Base-by-base conservation (phyloP, 1,284 basidiomycete genomes). In the Fomitiporia mediterranea region DNA sequence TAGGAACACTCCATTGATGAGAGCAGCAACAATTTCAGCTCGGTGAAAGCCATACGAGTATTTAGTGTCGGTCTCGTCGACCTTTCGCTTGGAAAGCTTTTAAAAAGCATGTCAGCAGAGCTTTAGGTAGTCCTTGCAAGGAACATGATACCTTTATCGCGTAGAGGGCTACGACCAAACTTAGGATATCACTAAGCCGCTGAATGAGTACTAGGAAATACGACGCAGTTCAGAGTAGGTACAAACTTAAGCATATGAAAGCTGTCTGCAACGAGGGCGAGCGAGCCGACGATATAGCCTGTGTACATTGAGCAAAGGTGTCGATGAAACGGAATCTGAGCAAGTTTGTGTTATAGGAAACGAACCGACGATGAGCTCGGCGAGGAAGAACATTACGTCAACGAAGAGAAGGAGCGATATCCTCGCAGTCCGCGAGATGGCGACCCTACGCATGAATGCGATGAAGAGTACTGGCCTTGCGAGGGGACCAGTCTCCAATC, bases 41-140 rank as follows among this genome's bases (percentile, higher is more conserved):
- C 97, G 82, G 72, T 99, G 96, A 94, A 94, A 98, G 19, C 94
- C 94, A 67, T 96, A 97, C 1, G 91, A 91, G 70, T 94, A 95
- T 39, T 84, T 82, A 37, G 77, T 70, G 61, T 76, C 72, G 6
- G 57, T 53, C 35, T 61, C 57, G 28, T 52, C 35, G 11, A 53
- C 25, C 17, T 47, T 54, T 19, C 55, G 68, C 72, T 44, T 72
- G 25, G 85, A 80, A 51, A 89, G 75, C 86, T 86, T 58, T n/a
- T n/a, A n/a, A n/a, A 35, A 42, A 51, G 42, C 9, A 58, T 43
- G 51, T 63, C 49, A 56, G 51, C 46, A 47, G 37, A 48, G 27
- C 25, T 47, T 43, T 17, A 35, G 34, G 51, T 61, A 55, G 49
- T 39, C 27, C 43, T 61, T 54, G 43, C 23, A 43, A 50, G 27